Conservation (phyloP, 176 grass and related monocot genomes). For the Oryza meridionalis region DNA sequence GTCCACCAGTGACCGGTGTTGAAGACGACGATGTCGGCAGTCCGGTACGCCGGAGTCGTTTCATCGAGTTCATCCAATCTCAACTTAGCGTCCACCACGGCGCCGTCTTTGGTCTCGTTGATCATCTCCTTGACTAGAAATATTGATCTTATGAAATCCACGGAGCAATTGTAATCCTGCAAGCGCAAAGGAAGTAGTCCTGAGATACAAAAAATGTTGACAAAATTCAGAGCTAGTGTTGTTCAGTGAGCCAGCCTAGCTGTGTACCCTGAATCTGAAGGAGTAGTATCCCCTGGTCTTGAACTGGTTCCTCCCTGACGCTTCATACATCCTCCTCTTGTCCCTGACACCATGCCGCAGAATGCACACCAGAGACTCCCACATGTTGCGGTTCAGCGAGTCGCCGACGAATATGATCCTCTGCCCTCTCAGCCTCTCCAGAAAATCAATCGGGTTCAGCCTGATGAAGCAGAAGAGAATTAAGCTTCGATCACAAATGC, state of each 20-base stretch:
- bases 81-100: conserved; percentile 52
- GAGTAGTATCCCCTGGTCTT: conserved; percentile 87
- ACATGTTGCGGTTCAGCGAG: conserved; percentile 94
- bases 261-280: conserved; percentile 78
- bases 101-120: conserved; percentile 29
- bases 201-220: conserved; percentile 16
- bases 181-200: background rate
- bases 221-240: background rate
- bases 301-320: conserved; percentile 73
- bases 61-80: conserved; percentile 77
- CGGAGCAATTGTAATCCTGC: conserved; percentile 82
- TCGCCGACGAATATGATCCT: conserved; percentile 94
- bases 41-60: conserved; percentile 60
- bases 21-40: conserved; percentile 81
- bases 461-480: conserved; percentile 42
- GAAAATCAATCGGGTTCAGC: conserved; percentile 71
- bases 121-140: conserved; percentile 76
- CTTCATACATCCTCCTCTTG: conserved; percentile 72
- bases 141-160: conserved; percentile 83
- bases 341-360: conserved; percentile 67
- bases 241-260: background rate
- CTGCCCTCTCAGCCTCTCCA: conserved; percentile 78
- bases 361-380: conserved; percentile 93
- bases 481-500: too few relatives aligned
- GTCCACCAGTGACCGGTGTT: conserved; percentile 98